phyloP scores from a whole-genome alignment of 2,329 filamentous ascomycete species.

The Chaetomiaceae sp. region DNA sequence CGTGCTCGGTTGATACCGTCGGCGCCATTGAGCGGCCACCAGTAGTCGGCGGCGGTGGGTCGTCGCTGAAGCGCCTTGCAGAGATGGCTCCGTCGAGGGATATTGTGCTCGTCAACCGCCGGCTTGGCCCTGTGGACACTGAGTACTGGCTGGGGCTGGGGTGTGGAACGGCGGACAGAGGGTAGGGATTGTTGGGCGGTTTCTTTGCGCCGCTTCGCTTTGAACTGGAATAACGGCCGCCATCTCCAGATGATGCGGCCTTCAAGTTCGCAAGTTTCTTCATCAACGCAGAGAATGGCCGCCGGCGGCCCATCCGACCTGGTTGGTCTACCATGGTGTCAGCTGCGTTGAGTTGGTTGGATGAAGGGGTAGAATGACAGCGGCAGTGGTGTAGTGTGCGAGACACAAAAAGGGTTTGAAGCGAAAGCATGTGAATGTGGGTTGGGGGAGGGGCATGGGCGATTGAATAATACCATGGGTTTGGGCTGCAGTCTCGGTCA shows the following conservation, averaged over 20 bases:
- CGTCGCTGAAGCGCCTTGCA: constrained; percentile 56
- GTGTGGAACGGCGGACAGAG: constrained; percentile 35
- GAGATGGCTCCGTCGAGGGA: constrained; percentile 59
- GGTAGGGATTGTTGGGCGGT: constrained; percentile 79
- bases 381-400: background rate
- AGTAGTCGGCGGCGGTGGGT: constrained; percentile 50
- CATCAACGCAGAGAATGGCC: constrained; percentile 90
- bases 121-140: constrained; percentile 53
- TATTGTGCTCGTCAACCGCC: constrained; percentile 43
- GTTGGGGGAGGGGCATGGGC: constrained; percentile 6
- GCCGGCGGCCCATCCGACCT: constrained; percentile 60
- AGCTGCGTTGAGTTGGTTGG: constrained; percentile 25
- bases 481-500: constrained; percentile 29
- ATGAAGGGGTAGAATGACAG: constrained; percentile 8
- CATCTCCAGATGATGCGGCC: constrained; percentile 57
- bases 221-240: constrained; percentile 37
- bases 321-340: constrained; percentile 57
- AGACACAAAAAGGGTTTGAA: background rate
- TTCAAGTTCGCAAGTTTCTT: constrained; percentile 90
- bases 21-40: constrained; percentile 66
- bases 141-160: constrained; percentile 52
- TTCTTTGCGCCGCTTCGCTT: constrained; percentile 53
- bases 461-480: constrained; percentile 30
- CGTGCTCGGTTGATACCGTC: constrained; percentile 78
- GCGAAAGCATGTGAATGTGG: background rate